phyloP scores from a whole-genome alignment of 345 rosid species.

The Boechera stricta region DNA sequence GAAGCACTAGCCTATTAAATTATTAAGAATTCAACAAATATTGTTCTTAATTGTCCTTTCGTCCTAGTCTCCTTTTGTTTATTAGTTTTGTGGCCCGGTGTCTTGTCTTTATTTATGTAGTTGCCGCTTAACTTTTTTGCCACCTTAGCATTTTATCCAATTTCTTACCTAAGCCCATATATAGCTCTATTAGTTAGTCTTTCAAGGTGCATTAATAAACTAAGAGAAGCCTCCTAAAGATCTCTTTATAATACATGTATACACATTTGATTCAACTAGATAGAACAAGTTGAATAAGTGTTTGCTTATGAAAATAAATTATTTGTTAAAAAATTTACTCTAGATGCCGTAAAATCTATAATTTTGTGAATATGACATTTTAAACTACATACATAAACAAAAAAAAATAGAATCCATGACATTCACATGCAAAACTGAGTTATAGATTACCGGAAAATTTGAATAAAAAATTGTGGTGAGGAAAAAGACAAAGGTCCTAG shows the following conservation, averaged over 20 bases:
- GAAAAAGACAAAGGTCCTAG: conserved; percentile 14
- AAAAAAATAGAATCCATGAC: background rate
- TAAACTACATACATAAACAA: background rate
- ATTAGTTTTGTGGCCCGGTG: background rate
- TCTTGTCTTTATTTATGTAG: conserved; percentile 19
- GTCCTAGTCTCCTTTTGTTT: conserved; percentile 27
- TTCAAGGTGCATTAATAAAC: background rate
- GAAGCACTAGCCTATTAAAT: conserved; percentile 33
- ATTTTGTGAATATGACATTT: no score
- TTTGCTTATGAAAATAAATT: no score
- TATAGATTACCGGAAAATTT: background rate
- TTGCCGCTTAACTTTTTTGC: conserved; percentile 29
- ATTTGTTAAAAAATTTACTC: background rate
- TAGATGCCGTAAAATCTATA: no score
- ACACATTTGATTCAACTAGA: background rate
- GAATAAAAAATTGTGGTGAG: background rate
- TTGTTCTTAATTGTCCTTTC: conserved; percentile 8
- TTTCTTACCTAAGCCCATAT: background rate
- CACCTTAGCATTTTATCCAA: background rate
- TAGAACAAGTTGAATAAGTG: background rate
- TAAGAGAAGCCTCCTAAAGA: background rate
- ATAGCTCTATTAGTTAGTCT: background rate
- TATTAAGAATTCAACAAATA: background rate
- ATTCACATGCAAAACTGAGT: conserved; percentile 16
- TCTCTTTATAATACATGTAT: background rate